Evolutionary conservation across 2,329 filamentous ascomycete genomes (phyloP).

Genomic region (Pseudopithomyces maydicus): DNA sequence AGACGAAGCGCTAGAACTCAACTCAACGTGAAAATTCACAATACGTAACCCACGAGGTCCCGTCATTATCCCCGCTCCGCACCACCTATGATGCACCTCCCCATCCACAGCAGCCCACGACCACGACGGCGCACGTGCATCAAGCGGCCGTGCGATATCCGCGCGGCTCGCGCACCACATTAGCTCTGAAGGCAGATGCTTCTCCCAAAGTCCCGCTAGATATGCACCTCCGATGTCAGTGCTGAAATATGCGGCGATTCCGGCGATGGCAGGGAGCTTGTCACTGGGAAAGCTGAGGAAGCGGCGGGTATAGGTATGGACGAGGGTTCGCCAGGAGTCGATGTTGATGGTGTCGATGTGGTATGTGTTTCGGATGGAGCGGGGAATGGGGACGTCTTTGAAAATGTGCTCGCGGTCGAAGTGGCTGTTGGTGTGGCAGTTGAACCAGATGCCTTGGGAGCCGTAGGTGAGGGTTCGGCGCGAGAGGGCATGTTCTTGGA

Average conservation of each 20-base stretch:
- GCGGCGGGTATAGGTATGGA: constrained; percentile 18
- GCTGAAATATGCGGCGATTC: constrained; percentile 12
- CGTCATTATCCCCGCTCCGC: neutral
- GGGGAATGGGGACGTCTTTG: too few species aligned
- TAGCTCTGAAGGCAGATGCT: constrained; percentile 9
- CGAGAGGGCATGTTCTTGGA: constrained; percentile 14
- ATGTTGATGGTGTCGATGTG: neutral
- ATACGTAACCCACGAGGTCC: neutral
- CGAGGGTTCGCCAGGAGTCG: constrained; percentile 12
- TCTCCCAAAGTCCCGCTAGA: constrained; percentile 18
- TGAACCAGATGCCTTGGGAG: constrained; percentile 6
- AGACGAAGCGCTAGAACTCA: constrained; percentile 8
- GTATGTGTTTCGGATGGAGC: too few species aligned
- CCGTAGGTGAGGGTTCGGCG: constrained; percentile 8
- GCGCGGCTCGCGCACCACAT: constrained; percentile 18
- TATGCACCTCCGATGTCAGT: constrained; percentile 10
- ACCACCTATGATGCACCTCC: constrained; percentile 15
- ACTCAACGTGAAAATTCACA: constrained; percentile 6
- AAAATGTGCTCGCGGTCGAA: neutral
- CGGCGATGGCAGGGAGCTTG: constrained; percentile 16
- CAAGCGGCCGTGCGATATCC: constrained; percentile 15
- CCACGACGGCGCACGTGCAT: constrained; percentile 18
- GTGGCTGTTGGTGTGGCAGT: neutral
- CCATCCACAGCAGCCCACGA: constrained; percentile 19
- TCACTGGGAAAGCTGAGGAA: constrained; percentile 17